Percentiles rank a stretch among this genome's conserved stretches.
These are phyloP conservation scores for Heliamphora pulchella DNA, from an alignment of 179 eudicot genomes.

Conservation along the genomic window DNA sequence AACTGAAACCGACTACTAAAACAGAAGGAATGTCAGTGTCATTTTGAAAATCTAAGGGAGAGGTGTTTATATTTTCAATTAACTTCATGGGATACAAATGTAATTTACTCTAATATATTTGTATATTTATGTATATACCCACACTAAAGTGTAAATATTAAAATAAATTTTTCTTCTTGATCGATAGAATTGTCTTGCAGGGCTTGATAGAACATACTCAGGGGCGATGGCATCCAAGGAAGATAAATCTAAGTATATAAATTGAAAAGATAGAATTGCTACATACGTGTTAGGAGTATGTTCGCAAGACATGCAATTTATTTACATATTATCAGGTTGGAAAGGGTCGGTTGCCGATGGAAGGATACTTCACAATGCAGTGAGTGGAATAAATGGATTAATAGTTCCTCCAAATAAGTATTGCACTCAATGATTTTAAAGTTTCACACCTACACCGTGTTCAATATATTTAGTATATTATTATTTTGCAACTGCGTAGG, in stretches of 20 bases:
- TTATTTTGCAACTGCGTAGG: background rate
- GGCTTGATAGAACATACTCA: constrained; percentile 10
- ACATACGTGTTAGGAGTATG: background rate
- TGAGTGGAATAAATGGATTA: background rate
- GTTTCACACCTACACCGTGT: background rate
- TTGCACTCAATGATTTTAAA: too few relatives aligned
- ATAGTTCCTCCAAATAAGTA: background rate
- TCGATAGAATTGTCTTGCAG: background rate
- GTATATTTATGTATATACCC: background rate
- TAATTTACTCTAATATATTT: background rate
- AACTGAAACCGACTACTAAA: too few relatives aligned
- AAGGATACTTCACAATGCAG: background rate
- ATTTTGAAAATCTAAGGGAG: too few relatives aligned
- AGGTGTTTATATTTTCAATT: too few relatives aligned
- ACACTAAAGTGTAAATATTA: background rate
- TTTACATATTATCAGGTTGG: background rate
- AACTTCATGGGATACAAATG: background rate
- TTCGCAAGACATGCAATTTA: background rate
- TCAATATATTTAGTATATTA: too few relatives aligned
- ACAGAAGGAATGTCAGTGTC: too few relatives aligned
- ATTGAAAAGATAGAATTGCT: constrained; percentile 7
- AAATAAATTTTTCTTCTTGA: background rate
- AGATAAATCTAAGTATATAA: constrained; percentile 15
- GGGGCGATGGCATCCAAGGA: background rate
- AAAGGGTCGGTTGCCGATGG: background rate